phyloP scores from a whole-genome alignment of 352 stramenopile species.

The Phytophthora melonis region DNA sequence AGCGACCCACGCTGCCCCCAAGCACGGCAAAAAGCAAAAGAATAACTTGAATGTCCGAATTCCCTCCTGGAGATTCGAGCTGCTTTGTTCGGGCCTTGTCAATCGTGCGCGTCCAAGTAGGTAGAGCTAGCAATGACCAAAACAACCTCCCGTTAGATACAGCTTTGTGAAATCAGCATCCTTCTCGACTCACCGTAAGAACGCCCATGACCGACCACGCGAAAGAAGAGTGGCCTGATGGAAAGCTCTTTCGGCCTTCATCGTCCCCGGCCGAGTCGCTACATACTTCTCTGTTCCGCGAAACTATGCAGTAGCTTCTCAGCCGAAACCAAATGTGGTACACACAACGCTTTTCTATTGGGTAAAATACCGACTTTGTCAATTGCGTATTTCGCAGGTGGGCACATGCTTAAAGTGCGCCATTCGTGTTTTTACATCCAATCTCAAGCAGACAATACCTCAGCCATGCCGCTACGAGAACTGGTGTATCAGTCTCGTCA shows the following conservation, averaged over 20 bases:
- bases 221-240: slow-evolving; percentile 76
- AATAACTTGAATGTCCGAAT: slow-evolving; percentile 74
- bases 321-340: no score
- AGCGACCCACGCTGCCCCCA: slow-evolving; percentile 70
- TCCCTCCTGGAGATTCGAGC: slow-evolving; percentile 53
- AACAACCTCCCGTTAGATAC: slow-evolving; percentile 4
- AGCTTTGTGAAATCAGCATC: not conserved
- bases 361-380: no score
- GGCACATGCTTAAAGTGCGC: no score
- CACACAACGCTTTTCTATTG: no score
- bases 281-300: no score
- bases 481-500: no score
- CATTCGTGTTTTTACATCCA: no score
- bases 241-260: slow-evolving; percentile 77
- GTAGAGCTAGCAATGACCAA: slow-evolving; percentile 55
- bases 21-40: slow-evolving; percentile 65
- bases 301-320: no score
- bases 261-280: slow-evolving; percentile 53
- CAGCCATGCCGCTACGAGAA: no score
- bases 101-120: slow-evolving; percentile 71
- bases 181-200: slow-evolving; percentile 54
- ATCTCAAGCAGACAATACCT: no score
- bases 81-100: slow-evolving; percentile 51
- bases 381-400: no score
- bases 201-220: slow-evolving; percentile 76